Conservation (phyloP, 1,284 basidiomycete genomes). For the Grifola frondosa region DNA sequence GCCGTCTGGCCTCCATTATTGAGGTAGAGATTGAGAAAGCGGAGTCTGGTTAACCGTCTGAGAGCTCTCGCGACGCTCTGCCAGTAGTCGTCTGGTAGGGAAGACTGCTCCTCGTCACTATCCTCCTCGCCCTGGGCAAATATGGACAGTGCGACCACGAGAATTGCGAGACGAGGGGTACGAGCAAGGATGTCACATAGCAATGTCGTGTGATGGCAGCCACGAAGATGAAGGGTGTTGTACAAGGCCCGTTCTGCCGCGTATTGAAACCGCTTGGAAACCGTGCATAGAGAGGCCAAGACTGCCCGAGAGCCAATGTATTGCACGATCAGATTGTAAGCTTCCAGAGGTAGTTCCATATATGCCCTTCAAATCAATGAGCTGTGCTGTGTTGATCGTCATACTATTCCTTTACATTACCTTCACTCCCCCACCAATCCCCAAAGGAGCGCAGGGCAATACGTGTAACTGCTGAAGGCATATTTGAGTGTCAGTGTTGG, state of each 20-base stretch:
- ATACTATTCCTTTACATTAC: neutral
- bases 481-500: too few species aligned
- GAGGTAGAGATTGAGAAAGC: constrained; percentile 52
- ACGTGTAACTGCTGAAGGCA: too few species aligned
- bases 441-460: too few species aligned
- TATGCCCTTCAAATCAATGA: too few species aligned
- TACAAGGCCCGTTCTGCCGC: constrained; percentile 60
- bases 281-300: constrained; percentile 53
- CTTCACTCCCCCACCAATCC: too few species aligned
- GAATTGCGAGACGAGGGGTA: constrained; percentile 44
- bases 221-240: constrained; percentile 51
- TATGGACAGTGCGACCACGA: constrained; percentile 56
- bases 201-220: constrained; percentile 36
- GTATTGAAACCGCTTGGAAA: constrained; percentile 51
- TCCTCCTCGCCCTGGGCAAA: constrained; percentile 28
- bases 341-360: constrained; percentile 60
- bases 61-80: constrained; percentile 46
- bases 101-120: constrained; percentile 9
- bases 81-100: constrained; percentile 48
- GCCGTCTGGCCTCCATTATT: constrained; percentile 39
- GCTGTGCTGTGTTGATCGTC: neutral
- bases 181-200: constrained; percentile 48
- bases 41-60: constrained; percentile 42
- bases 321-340: constrained; percentile 53
- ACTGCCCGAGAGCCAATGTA: constrained; percentile 50